Conservation (phyloP, 768 basidiomycete species). For the Termitomyces sp. region DNA sequence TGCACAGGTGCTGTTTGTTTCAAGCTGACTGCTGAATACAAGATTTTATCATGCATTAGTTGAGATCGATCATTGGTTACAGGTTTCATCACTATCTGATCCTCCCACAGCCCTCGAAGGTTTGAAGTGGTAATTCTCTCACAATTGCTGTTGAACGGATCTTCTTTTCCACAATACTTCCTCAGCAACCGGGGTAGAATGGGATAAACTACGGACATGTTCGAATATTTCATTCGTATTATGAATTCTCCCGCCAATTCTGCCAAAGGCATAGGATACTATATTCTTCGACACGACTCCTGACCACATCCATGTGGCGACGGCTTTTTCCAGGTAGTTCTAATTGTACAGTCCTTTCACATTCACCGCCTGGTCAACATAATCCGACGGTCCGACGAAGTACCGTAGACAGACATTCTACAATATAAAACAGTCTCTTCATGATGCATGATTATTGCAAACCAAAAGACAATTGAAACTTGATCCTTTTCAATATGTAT, state of each 20-base stretch:
- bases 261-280: not conserved
- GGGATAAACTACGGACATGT: constrained; percentile 16
- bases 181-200: constrained; percentile 8
- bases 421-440: constrained; percentile 3
- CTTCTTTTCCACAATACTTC: not conserved
- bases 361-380: not conserved
- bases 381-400: constrained; percentile 4
- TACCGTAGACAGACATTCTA: not conserved
- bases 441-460: not conserved
- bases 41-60: not conserved
- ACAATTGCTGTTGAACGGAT: constrained; percentile 1
- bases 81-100: not conserved
- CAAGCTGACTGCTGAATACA: not conserved
- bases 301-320: not conserved
- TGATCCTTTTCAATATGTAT: not conserved
- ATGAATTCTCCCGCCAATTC: not conserved
- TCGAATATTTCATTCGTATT: constrained; percentile 1
- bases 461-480: not conserved
- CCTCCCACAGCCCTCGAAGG: not conserved
- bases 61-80: not conserved
- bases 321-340: not conserved
- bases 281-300: constrained; percentile 2
- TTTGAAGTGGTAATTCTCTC: constrained; percentile 11
- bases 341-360: not conserved
- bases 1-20: not conserved